Conservation (phyloP, 495 filamentous ascomycete species). For the Penicillium longicatenatum region DNA sequence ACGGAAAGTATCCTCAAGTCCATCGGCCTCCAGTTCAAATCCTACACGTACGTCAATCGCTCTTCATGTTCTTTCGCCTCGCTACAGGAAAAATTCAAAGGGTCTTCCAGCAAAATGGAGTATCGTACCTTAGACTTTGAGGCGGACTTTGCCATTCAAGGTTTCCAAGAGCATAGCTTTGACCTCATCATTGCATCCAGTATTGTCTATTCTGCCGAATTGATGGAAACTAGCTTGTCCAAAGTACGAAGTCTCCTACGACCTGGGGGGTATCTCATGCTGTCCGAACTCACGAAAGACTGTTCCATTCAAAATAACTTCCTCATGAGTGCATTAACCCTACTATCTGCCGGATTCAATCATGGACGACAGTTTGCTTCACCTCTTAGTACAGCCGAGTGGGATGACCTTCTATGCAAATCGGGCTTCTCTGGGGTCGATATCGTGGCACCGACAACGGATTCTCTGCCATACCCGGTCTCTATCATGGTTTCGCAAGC, state of each 20-base stretch:
- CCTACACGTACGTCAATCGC: background rate
- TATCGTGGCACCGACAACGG: background rate
- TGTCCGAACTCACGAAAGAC: background rate
- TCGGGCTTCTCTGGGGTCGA: constrained; percentile 1
- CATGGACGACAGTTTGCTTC: background rate
- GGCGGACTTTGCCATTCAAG: background rate
- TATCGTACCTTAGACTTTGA: constrained; percentile 1
- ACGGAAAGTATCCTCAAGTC: background rate
- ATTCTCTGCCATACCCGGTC: constrained; percentile 12
- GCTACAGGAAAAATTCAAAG: background rate
- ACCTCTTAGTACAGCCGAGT: background rate
- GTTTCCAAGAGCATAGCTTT: constrained; percentile 4
- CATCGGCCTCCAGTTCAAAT: background rate
- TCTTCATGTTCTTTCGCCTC: background rate
- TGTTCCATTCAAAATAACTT: background rate
- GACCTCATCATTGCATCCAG: constrained; percentile 8
- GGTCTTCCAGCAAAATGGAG: background rate
- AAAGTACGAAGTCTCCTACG: background rate
- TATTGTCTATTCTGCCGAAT: background rate
- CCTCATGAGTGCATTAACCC: background rate
- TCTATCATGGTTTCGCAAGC: constrained; percentile 46
- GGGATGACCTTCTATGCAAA: background rate
- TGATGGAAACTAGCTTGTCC: background rate
- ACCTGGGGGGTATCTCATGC: background rate
- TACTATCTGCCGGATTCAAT: background rate